Evolutionary conservation across 345 rosid species (phyloP), one percentile per base, ranked within the genome.

Genomic region (Hibiscus tridactylites): DNA sequence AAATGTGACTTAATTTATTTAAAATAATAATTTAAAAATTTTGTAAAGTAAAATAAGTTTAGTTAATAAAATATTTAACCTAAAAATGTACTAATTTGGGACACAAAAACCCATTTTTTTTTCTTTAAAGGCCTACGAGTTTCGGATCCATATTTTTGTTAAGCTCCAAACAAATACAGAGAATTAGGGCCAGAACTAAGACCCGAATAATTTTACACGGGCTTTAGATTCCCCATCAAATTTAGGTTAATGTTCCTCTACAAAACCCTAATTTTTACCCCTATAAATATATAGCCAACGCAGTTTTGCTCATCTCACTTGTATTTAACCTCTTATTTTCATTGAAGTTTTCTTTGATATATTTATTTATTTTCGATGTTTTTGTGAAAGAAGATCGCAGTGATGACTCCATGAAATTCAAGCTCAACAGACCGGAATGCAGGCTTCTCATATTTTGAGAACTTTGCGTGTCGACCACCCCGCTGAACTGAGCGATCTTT

Each of bases 341-440:
- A 16, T 6, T 9, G 2, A 16, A 29, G 3, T 52, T 5, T 19
- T 26, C 1, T 47, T 60, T 11, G 8, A 21, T 21, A 21, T 21
- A n/a, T 4, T 52, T 33, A 7, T 61, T 31, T 9, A 9, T 39
- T 2, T 47, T 13, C 4, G 4, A 9, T 9, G 1, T 62, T 17
- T 0, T 39, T 64, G 3, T 21, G 4, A 28, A 9, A 61, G 56
- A 3, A 76, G 82, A 57, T 88, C 79, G 91, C 92, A 0, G 78
- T 85, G 97, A 92, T 50, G 98, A 92, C 94, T 79, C 80, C 74
- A 77, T 78, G 12, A 79, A 73, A 75, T 90, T 90, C 98, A 90
- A 92, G 98, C 98, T 92, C 96, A 92, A 92, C 98, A 92, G 98
- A 92, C 96, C 98, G 92, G 96, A 92, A 87, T 82, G 79, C 91